Evolutionary conservation across 805 yeast genomes (phyloP).

Genomic region (Kuraishia piskuri): DNA sequence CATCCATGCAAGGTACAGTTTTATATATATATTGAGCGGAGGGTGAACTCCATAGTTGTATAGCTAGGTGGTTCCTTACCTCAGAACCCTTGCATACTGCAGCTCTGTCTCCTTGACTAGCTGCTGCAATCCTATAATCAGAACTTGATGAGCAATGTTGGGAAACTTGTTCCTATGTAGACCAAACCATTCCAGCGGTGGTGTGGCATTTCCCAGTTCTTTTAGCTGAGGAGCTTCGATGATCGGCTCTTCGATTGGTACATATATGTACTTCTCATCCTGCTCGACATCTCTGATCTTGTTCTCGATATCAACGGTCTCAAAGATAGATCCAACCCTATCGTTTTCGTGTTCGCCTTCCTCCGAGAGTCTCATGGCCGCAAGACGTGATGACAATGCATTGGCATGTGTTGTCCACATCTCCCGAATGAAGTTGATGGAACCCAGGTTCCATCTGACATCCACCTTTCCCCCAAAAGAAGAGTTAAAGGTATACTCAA

Average conservation of each 20-base stretch:
- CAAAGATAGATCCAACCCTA: slow-evolving; percentile 22
- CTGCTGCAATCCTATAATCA: slow-evolving; percentile 65
- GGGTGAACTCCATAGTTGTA: no score
- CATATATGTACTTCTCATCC: slow-evolving; percentile 41
- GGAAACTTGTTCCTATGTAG: slow-evolving; percentile 83
- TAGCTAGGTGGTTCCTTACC: slow-evolving; percentile 13
- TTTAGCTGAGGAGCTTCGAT: slow-evolving; percentile 85
- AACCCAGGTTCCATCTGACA: slow-evolving; percentile 89
- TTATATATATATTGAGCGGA: background rate
- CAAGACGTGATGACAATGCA: slow-evolving; percentile 56
- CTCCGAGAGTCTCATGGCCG: slow-evolving; percentile 23
- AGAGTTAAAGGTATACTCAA: slow-evolving; percentile 63
- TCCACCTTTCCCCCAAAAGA: slow-evolving; percentile 86
- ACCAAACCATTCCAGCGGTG: slow-evolving; percentile 98
- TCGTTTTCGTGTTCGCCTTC: slow-evolving; percentile 19
- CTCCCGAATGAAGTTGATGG: slow-evolving; percentile 81
- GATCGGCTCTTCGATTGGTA: slow-evolving; percentile 64
- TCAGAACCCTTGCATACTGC: slow-evolving; percentile 41
- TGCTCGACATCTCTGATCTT: slow-evolving; percentile 39
- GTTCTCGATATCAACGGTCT: slow-evolving; percentile 26
- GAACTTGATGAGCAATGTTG: slow-evolving; percentile 72
- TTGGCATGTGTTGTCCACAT: slow-evolving; percentile 85
- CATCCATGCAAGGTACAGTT: background rate
- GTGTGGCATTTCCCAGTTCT: slow-evolving; percentile 95
- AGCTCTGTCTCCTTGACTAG: slow-evolving; percentile 61